phyloP scores from a whole-genome alignment of 805 yeast genomes.

The Yamadazyma paraphyllophila region DNA sequence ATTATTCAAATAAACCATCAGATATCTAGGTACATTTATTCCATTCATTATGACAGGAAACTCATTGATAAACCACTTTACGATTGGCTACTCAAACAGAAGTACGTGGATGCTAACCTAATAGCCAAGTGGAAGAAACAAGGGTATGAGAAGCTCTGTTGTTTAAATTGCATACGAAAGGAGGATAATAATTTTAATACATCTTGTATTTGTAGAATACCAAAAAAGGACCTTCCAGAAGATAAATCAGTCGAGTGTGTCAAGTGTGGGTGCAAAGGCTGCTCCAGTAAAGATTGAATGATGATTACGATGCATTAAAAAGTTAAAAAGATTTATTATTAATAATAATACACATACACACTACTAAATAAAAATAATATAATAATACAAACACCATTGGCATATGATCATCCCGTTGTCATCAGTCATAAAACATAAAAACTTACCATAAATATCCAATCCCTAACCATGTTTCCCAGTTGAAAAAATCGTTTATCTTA shows the following conservation, averaged over 20 bases:
- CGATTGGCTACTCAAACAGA: conserved; percentile 67
- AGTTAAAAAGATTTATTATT: background rate
- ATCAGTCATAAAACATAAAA: conserved; percentile 1
- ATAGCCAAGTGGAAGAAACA: conserved; percentile 81
- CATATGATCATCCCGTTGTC: conserved; percentile 3
- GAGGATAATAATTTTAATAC: conserved; percentile 61
- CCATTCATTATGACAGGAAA: conserved; percentile 67
- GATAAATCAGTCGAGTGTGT: conserved; percentile 51
- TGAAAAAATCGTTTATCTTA: background rate
- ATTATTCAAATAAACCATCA: conserved; percentile 71
- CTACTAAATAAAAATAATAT: background rate
- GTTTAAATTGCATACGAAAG: conserved; percentile 71
- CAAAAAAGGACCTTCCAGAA: conserved; percentile 51
- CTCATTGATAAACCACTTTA: conserved; percentile 66
- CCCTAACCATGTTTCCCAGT: background rate
- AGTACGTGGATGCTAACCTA: conserved; percentile 62
- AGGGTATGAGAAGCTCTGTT: conserved; percentile 86
- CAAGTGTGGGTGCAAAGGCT: conserved; percentile 84
- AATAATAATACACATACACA: background rate
- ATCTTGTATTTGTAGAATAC: conserved; percentile 85
- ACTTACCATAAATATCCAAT: too few species aligned
- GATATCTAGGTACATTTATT: conserved; percentile 71
- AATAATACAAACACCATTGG: conserved; percentile 5
- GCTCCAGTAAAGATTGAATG: conserved; percentile 67
- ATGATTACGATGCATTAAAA: background rate